These are phyloP conservation scores for Umbelopsis isabellina DNA, from an alignment of 192 early-diverging fungal genomes.

Conservation along the genomic window DNA sequence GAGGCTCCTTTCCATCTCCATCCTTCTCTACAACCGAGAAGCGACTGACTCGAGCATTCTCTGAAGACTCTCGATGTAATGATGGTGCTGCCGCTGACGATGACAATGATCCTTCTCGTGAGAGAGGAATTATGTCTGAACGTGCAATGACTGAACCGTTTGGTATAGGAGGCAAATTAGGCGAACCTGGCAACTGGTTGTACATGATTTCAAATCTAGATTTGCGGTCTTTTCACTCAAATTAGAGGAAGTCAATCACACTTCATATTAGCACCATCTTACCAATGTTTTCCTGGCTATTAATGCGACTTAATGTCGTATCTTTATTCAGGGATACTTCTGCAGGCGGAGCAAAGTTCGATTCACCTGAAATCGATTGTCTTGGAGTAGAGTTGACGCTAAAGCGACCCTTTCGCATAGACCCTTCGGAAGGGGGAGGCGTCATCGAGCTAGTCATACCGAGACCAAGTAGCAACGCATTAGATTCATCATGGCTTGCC, in stretches of 20 bases:
- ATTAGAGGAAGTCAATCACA: neutral
- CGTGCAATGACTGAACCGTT: neutral
- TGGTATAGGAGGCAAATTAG: conserved; percentile 1
- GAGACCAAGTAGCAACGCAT: conserved; percentile 4
- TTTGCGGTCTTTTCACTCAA: conserved; percentile 36
- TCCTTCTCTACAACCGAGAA: conserved; percentile 18
- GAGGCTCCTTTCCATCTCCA: neutral
- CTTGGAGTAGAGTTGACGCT: conserved; percentile 53
- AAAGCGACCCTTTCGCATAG: conserved; percentile 68
- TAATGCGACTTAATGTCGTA: neutral
- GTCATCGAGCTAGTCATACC: conserved; percentile 28
- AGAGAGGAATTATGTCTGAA: conserved; percentile 20
- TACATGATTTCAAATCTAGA: conserved; percentile 42
- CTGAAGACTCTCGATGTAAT: conserved; percentile 25
- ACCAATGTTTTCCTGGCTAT: conserved; percentile 32
- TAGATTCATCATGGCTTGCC: neutral
- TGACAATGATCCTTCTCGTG: conserved; percentile 27
- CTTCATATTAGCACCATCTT: neutral
- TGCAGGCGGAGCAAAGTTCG: neutral
- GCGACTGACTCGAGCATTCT: conserved; percentile 22
- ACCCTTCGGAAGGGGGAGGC: neutral
- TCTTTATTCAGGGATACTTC: neutral
- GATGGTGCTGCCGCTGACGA: conserved; percentile 22
- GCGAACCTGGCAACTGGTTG: conserved; percentile 5
- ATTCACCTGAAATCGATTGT: neutral